Conservation (phyloP, 2,329 filamentous ascomycete species). For the Exophiala phaeomuriformis region DNA sequence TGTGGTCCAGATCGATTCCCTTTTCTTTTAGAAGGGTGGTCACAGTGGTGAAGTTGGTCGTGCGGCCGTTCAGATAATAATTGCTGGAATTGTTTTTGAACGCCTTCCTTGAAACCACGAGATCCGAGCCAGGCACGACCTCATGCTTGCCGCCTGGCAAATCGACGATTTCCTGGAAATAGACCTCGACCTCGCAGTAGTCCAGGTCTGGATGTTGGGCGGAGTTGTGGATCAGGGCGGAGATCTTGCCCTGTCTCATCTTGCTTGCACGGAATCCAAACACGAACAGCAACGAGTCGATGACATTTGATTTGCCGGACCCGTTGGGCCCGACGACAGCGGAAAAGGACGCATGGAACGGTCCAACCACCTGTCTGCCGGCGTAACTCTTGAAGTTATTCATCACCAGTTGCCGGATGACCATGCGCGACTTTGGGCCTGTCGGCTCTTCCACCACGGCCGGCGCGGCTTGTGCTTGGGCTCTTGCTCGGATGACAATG, state of each 20-base stretch:
- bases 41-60: slow-evolving; percentile 86
- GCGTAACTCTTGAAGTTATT: slow-evolving; percentile 99
- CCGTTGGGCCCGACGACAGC: slow-evolving; percentile 97
- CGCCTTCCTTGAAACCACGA: slow-evolving; percentile 82
- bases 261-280: slow-evolving; percentile 98
- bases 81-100: slow-evolving; percentile 99
- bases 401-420: slow-evolving; percentile 84
- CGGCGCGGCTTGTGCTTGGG: slow-evolving; percentile 49
- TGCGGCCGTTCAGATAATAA: slow-evolving; percentile 89
- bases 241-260: slow-evolving; percentile 98
- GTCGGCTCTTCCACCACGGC: slow-evolving; percentile 63
- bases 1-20: slow-evolving; percentile 93
- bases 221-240: slow-evolving; percentile 94
- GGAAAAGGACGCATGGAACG: slow-evolving; percentile 94
- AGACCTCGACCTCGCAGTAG: slow-evolving; percentile 89
- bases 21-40: slow-evolving; percentile 78
- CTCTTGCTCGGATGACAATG: slow-evolving; percentile 80
- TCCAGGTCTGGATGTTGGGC: slow-evolving; percentile 77
- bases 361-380: slow-evolving; percentile 86
- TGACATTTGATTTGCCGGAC: slow-evolving; percentile 97
- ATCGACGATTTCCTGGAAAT: slow-evolving; percentile 94
- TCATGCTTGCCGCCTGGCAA: slow-evolving; percentile 66
- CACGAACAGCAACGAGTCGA: slow-evolving; percentile 96
- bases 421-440: slow-evolving; percentile 74
- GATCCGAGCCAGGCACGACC: slow-evolving; percentile 71